Base-by-base conservation (phyloP, 805 yeast genomes). In the Saccharomycopsis sp. region DNA sequence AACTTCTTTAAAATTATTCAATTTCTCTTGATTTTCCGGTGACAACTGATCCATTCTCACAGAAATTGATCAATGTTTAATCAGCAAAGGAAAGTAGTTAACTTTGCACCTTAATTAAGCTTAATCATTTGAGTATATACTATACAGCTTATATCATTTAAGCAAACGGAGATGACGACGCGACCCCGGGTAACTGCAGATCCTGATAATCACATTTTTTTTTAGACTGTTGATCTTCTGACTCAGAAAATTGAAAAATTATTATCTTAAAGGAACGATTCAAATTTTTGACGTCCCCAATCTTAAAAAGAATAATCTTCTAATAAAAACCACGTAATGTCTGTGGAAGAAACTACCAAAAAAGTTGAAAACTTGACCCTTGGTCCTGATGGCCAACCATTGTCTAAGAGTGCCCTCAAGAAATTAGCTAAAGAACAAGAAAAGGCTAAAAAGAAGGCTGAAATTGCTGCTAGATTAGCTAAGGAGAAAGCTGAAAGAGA, bases 361-460 rank as follows among this genome's bases (percentile, higher is more conserved):
- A 47, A 47, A 17, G 27, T 44, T 11, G 51, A 42, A 23, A 33
- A 39, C 13, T 33, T 47, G 31, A n/a, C 38, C 16, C 43, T 77
- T 38, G 81, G 83, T 9, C 77, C 76, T 53, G 90, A 84, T 60
- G 96, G 94, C 35, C 79, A 75, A 66, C 96, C 96, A 22, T 68
- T 87, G 55, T 82, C 94, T 47, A 93, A 93, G 67, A 93, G 89
- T 63, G 98, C 96, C 2, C 70, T 93, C 58, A 93, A 93, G 75
- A 93, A 93, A 70, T 75, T 93, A 51, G 93, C 85, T 63, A 90
- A 90, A 60, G 96, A 86, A 66, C 79, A 75, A 60, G 97, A 89
- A 67, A 90, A 90, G 71, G 94, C 82, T 54, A 79, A 75, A 60
- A 90, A 89, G 74, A 89, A 89, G 71, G 93, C 87, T 32, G 97